A percentile compares a stretch with the other conserved stretches of the same genome.
phyloP scores from a whole-genome alignment of 331 rosid genomes.

The Phaseolus coccineus region DNA sequence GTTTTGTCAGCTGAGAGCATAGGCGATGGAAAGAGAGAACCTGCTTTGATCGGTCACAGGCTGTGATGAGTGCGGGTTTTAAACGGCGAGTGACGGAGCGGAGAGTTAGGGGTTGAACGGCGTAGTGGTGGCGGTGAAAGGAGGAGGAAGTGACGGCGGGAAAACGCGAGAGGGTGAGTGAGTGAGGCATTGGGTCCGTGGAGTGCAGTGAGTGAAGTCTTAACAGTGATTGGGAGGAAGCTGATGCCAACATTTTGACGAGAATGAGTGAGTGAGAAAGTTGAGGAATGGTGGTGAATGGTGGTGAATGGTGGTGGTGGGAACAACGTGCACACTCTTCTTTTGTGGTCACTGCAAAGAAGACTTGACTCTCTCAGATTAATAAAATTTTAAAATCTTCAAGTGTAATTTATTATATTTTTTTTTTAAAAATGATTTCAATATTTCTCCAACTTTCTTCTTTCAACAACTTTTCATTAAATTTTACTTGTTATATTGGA shows the following conservation, averaged over 20 bases:
- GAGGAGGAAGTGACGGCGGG: constrained; percentile 44
- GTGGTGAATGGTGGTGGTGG: neutral
- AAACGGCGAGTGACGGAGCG: constrained; percentile 43
- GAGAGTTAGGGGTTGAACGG: constrained; percentile 36
- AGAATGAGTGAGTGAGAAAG: neutral
- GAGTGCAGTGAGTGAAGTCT: constrained; percentile 32
- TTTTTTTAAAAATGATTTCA: no score
- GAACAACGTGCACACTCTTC: neutral
- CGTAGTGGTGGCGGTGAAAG: constrained; percentile 33
- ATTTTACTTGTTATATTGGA: no score
- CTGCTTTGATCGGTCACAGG: constrained; percentile 63
- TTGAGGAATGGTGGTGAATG: neutral
- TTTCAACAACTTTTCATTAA: no score
- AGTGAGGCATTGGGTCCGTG: constrained; percentile 53
- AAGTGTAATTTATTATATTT: no score
- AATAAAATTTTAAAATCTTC: no score
- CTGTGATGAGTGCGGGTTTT: constrained; percentile 47
- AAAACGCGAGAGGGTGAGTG: constrained; percentile 54
- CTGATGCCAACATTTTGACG: neutral
- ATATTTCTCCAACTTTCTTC: no score
- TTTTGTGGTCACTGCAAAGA: constrained; percentile 9
- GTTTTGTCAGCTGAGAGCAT: neutral
- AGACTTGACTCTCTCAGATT: no score
- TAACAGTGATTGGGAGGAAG: neutral
- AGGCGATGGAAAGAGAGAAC: constrained; percentile 47